These are phyloP conservation scores for Termitomyces sp. DNA, from an alignment of 768 basidiomycete genomes.

Conservation along the genomic window DNA sequence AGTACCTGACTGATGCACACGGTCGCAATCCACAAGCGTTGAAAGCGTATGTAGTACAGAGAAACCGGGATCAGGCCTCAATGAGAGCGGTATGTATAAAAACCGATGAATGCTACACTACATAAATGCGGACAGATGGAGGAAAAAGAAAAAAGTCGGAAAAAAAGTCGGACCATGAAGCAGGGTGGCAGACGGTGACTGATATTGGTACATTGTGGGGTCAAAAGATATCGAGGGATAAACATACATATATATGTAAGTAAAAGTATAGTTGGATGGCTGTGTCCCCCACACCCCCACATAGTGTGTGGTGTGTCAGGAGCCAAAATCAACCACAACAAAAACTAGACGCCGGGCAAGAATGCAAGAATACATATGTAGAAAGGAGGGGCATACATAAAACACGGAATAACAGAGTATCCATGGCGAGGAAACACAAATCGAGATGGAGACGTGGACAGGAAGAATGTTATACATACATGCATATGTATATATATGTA, in stretches of 20 bases:
- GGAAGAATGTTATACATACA: not conserved
- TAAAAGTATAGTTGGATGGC: too few relatives aligned
- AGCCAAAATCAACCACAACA: not conserved
- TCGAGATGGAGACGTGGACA: not conserved
- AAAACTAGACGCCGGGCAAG: not conserved
- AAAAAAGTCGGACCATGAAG: not conserved
- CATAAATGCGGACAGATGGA: not conserved
- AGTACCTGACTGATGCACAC: not conserved
- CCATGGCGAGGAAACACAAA: not conserved
- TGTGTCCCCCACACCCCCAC: too few relatives aligned
- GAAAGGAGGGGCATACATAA: not conserved
- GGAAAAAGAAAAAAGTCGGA: not conserved
- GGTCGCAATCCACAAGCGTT: not conserved
- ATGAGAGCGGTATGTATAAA: not conserved
- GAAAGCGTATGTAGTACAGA: not conserved
- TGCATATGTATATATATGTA: not conserved
- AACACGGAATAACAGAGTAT: not conserved
- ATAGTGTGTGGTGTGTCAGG: too few relatives aligned
- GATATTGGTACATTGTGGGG: too few relatives aligned
- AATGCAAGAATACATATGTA: not conserved
- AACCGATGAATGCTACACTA: not conserved
- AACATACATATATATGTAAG: not conserved
- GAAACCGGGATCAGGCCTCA: not conserved
- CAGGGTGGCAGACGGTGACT: too few relatives aligned
- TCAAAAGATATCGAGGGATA: not conserved